Evolutionary conservation across 169 alveolate genomes (phyloP), one percentile per base, ranked within the genome.

Genomic region (Eimeria nieschulzi): DNA sequence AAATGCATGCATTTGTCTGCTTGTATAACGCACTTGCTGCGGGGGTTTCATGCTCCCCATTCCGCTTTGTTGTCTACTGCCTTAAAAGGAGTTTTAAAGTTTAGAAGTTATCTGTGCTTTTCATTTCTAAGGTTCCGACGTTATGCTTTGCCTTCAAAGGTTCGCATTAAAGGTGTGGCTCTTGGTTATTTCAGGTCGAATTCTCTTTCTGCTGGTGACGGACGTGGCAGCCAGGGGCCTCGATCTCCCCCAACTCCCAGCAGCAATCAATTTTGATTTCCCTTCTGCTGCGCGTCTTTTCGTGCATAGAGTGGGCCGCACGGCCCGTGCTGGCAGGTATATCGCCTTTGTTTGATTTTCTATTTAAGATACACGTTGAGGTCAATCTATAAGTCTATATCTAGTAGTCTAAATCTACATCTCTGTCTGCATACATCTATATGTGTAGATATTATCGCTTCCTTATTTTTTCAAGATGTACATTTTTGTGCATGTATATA

Each of bases 151-250:
- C 46, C 46, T 33, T 33, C 3, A 33, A 68, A 26, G 51, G 54
- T 68, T 68, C 23, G 78, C 17, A 5, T 12, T n/a, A 9, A n/a
- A 26, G 54, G 46, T 25, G n/a, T 68, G 17, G 26, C 59, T 19
- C 12, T 54, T 46, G 59, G 83, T 73, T 21, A 17, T 10, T 83
- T 9, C 54, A 71, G 93, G 70, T 6, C 61, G 75, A 7, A 64
- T 75, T 13, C 8, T 66, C 54, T 88, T 98, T 66, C 95, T 99
- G 93, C 96, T 99, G 21, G 99, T 99, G 10, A 99, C 99, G 12
- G 99, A 99, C 93, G 99, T 99, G 2, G 99, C 99, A 0, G 98
- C 99, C 53, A 95, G 99, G 79, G 99, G 99, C 1, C 93, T 99
- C 10, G 99, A 99, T 95, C 97, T 99, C 17, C 95, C 91, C 8